Evolutionary conservation across 352 stramenopile species (phyloP).

Genomic region (Phytophthora pisi): DNA sequence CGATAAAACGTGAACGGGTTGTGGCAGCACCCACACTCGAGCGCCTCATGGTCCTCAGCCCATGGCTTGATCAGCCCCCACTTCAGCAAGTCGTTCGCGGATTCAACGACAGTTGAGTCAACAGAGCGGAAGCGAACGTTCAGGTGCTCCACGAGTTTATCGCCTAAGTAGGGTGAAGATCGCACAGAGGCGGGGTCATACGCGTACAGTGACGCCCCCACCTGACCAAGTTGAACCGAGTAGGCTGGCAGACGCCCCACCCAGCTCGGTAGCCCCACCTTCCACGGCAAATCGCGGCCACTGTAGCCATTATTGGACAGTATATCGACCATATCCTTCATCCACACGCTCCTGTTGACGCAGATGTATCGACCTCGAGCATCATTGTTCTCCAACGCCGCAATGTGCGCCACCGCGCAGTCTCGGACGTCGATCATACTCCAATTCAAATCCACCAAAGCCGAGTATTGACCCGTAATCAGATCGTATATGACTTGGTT

Average conservation of each 20-base stretch:
- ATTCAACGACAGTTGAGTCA: slow-evolving; percentile 72
- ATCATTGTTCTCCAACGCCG: slow-evolving; percentile 84
- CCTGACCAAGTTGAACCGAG: slow-evolving; percentile 84
- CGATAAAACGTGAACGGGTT: slow-evolving; percentile 85
- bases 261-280: slow-evolving; percentile 82
- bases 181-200: slow-evolving; percentile 60
- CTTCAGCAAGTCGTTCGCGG: slow-evolving; percentile 83
- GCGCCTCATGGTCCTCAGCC: slow-evolving; percentile 85
- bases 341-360: slow-evolving; percentile 85
- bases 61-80: slow-evolving; percentile 89
- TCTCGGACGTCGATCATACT: slow-evolving; percentile 88
- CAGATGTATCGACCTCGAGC: slow-evolving; percentile 87
- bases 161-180: slow-evolving; percentile 79
- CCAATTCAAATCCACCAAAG: slow-evolving; percentile 89
- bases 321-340: slow-evolving; percentile 91
- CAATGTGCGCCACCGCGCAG: slow-evolving; percentile 81
- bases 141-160: slow-evolving; percentile 82
- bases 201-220: slow-evolving; percentile 75
- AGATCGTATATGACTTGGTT: slow-evolving; percentile 91
- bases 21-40: slow-evolving; percentile 75
- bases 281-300: slow-evolving; percentile 84
- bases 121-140: slow-evolving; percentile 78
- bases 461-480: slow-evolving; percentile 86
- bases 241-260: slow-evolving; percentile 86
- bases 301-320: slow-evolving; percentile 85